These are phyloP conservation scores for Fallopia convolvulus DNA, from an alignment of 148 eudicot genomes.

Conservation along the genomic window DNA sequence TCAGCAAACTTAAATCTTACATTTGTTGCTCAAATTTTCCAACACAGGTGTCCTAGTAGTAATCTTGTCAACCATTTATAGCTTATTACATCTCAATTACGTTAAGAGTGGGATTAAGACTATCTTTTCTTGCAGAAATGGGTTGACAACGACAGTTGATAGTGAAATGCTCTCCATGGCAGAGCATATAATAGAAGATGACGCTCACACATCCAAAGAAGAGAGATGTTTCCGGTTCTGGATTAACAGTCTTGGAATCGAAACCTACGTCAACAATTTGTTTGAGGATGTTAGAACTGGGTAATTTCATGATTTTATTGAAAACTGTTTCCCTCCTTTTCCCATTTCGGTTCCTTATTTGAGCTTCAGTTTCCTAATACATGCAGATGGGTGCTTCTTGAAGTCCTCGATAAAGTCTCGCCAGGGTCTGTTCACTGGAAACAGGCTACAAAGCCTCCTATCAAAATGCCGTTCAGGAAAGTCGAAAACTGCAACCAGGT, in stretches of 20 bases:
- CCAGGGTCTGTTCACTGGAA: slow-evolving; percentile 84
- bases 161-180: slow-evolving; percentile 55
- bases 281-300: slow-evolving; percentile 83
- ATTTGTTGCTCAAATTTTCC: slow-evolving; percentile 83
- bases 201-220: slow-evolving; percentile 74
- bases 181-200: slow-evolving; percentile 60
- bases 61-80: not conserved
- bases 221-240: slow-evolving; percentile 90
- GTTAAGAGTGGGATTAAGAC: not conserved
- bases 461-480: slow-evolving; percentile 75
- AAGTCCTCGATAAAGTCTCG: slow-evolving; percentile 65
- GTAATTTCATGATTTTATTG: slow-evolving; percentile 27
- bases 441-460: slow-evolving; percentile 67
- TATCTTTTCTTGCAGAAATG: slow-evolving; percentile 50
- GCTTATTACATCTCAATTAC: not conserved
- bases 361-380: slow-evolving; percentile 8
- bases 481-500: slow-evolving; percentile 91
- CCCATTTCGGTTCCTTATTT: not conserved
- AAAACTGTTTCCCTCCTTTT: not conserved
- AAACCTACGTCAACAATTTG: slow-evolving; percentile 68
- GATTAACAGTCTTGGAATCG: slow-evolving; percentile 87
- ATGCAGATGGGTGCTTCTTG: slow-evolving; percentile 68
- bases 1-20: slow-evolving; percentile 77
- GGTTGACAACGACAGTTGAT: slow-evolving; percentile 43
- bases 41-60: slow-evolving; percentile 41